Evolutionary conservation across 2,329 filamentous ascomycete genomes (phyloP).

Genomic region (Mycosphaerelloides madeirae): DNA sequence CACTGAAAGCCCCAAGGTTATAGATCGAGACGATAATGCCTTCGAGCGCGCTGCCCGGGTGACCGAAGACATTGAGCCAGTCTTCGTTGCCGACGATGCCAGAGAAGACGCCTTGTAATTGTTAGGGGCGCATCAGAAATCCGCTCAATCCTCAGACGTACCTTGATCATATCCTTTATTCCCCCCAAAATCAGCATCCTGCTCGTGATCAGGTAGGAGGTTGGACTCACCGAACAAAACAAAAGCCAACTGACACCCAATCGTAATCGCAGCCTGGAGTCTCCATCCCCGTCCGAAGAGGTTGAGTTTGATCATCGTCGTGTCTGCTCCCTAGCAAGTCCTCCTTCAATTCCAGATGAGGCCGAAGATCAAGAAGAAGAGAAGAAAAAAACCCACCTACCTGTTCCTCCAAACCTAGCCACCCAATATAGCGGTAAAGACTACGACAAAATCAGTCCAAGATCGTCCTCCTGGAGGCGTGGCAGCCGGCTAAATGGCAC

Average conservation of each 20-base stretch:
- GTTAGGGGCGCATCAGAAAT: no score
- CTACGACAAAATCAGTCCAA: no score
- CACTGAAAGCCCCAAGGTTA: conserved; percentile 57
- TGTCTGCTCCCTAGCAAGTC: conserved; percentile 3
- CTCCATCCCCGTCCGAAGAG: conserved; percentile 27
- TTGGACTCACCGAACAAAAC: conserved; percentile 25
- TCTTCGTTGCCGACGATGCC: conserved; percentile 40
- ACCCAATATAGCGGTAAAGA: no score
- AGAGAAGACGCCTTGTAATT: conserved; percentile 30
- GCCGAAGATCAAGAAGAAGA: no score
- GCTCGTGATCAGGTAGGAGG: no score
- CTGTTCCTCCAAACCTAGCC: no score
- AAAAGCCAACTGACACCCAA: conserved; percentile 30
- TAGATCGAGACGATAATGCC: conserved; percentile 49
- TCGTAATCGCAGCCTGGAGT: conserved; percentile 29
- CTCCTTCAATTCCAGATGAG: no score
- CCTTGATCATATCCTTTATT: background rate
- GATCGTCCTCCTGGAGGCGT: no score
- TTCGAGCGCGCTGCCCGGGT: conserved; percentile 36
- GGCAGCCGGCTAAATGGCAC: no score
- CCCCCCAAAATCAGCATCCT: no score
- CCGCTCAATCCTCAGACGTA: conserved; percentile 12
- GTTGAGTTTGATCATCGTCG: conserved; percentile 19
- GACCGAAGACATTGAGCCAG: conserved; percentile 37
- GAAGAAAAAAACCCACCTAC: no score